phyloP scores from a whole-genome alignment of 192 early-diverging fungal genomes.

The Backusella sp. region DNA sequence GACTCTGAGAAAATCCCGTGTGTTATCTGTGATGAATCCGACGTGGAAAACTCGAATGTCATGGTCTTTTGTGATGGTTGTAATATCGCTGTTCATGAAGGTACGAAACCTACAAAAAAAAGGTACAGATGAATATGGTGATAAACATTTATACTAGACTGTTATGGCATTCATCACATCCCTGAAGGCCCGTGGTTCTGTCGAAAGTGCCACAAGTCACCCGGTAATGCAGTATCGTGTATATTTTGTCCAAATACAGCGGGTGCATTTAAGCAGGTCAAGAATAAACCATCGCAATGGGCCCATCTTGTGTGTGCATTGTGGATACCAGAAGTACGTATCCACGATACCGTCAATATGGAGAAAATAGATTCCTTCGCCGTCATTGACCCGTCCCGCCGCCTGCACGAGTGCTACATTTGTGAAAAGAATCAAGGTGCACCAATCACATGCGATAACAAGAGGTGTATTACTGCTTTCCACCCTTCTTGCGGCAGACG shows the following conservation, averaged over 20 bases:
- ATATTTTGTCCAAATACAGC: slow-evolving; percentile 90
- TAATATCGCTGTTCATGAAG: slow-evolving; percentile 97
- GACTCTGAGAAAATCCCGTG: slow-evolving; percentile 71
- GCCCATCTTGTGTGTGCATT: slow-evolving; percentile 93
- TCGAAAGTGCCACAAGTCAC: slow-evolving; percentile 92
- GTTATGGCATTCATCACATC: slow-evolving; percentile 98
- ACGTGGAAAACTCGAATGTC: slow-evolving; percentile 98
- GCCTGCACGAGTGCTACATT: slow-evolving; percentile 83
- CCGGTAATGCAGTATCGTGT: slow-evolving; percentile 84
- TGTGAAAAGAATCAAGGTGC: slow-evolving; percentile 83
- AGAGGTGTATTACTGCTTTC: slow-evolving; percentile 86
- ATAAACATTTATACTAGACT: slow-evolving; percentile 58
- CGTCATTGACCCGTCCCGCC: slow-evolving; percentile 83
- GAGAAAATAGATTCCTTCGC: slow-evolving; percentile 94
- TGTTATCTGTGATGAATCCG: slow-evolving; percentile 94
- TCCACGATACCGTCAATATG: slow-evolving; percentile 92
- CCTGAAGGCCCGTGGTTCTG: slow-evolving; percentile 99
- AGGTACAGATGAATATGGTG: neutral
- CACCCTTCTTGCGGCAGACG: slow-evolving; percentile 91
- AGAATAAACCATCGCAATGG: slow-evolving; percentile 74
- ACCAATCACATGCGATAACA: slow-evolving; percentile 92
- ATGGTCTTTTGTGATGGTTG: slow-evolving; percentile 99
- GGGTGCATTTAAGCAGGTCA: slow-evolving; percentile 97
- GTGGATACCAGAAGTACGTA: slow-evolving; percentile 94
- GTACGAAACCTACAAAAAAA: slow-evolving; percentile 35